phyloP scores from a whole-genome alignment of 2,329 filamentous ascomycete genomes.

The Talaromyces amestolkiae region DNA sequence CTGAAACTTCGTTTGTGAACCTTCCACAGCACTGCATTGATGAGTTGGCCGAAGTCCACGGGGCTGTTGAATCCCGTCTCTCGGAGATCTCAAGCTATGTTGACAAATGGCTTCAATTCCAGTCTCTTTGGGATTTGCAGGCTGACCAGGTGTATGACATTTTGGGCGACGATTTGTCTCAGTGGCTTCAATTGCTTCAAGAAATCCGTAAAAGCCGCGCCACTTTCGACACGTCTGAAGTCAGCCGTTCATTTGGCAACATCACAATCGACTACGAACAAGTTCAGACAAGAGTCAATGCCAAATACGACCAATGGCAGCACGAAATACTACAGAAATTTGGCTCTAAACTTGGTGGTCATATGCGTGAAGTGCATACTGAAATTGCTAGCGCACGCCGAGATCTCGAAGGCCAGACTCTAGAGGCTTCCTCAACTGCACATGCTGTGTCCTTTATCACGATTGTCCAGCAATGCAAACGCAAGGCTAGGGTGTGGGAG shows the following conservation, averaged over 20 bases:
- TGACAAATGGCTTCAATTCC: constrained; percentile 97
- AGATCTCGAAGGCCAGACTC: constrained; percentile 85
- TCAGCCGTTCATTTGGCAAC: constrained; percentile 88
- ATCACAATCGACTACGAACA: constrained; percentile 97
- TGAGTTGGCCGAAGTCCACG: constrained; percentile 75
- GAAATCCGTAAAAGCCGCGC: constrained; percentile 93
- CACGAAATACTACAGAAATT: constrained; percentile 95
- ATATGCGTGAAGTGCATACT: constrained; percentile 87
- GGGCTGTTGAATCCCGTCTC: constrained; percentile 78
- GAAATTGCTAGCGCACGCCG: constrained; percentile 88
- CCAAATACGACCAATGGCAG: constrained; percentile 99
- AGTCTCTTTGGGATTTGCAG: constrained; percentile 96
- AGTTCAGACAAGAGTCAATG: constrained; percentile 97
- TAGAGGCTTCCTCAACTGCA: constrained; percentile 91
- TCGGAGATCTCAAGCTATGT: constrained; percentile 79
- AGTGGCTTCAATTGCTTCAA: constrained; percentile 93
- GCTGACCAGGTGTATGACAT: constrained; percentile 92
- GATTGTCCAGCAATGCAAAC: constrained; percentile 91
- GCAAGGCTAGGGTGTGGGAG: constrained; percentile 89
- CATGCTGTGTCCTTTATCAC: constrained; percentile 99
- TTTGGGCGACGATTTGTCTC: constrained; percentile 83
- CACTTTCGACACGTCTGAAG: constrained; percentile 96
- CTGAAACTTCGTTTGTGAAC: constrained; percentile 68
- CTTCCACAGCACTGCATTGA: constrained; percentile 80
- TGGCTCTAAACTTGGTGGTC: constrained; percentile 78